Base-by-base conservation (phyloP, 1,284 basidiomycete species). In the Cerioporus squamosus region DNA sequence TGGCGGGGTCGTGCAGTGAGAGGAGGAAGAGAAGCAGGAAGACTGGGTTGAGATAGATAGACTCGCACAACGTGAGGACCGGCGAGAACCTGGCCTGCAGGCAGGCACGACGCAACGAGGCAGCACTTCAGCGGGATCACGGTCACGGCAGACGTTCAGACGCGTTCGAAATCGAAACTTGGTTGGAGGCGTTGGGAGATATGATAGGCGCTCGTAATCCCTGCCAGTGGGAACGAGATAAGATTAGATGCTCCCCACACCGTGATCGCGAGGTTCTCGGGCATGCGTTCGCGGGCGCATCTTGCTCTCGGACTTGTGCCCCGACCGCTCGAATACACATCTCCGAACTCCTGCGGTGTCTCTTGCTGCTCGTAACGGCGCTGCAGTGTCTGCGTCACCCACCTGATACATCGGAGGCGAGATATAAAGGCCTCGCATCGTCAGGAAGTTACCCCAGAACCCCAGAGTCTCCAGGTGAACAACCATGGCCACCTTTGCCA, bases 401-500 rank as follows among this genome's bases (percentile, higher is more conserved):
- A 42, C 33, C 33, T 36, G 33, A 36, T 10, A 3, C 33, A 3
- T 36, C 33, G 1, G 33, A 36, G 14, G 33, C 14, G 33, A 36
- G 33, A 36, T 36, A 36, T 5, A 36, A 36, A 15, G 33, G 12
- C 33, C 33, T 3, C 33, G 10, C 14, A 36, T 36, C 33, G 12
- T 2, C 33, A 36, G 33, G 33, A 36, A 36, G 33, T 10, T 10
- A 4, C 14, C 33, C 33, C 33, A 36, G 33, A 29, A 36, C 33
- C 14, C 10, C 33, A 7, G 8, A 36, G 33, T 15, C 33, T 10
- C 8, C 33, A 29, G n/a, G n/a, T n/a, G n/a, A n/a, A n/a, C n/a
- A 18, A 48, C 39, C n/a, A 91, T 91, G 90, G 79, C 89, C 15
- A 87, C 87, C 0, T 91, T 89, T 63, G 81, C 83, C 12, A 88